Evolutionary conservation across 352 stramenopile genomes (phyloP).

Genomic region (Blastocystis hominis): DNA sequence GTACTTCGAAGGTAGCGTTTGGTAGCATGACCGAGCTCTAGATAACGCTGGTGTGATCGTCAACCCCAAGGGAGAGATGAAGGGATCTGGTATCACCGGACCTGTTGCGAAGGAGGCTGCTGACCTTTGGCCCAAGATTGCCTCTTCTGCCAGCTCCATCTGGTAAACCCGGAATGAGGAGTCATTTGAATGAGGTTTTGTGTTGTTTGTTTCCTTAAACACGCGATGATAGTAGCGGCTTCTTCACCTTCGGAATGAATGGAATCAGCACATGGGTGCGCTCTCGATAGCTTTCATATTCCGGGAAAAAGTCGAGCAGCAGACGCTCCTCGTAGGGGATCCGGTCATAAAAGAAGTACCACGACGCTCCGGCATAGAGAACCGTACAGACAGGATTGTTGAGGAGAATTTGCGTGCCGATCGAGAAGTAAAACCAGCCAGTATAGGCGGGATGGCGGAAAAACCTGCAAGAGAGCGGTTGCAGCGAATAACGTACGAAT

Average conservation of each 20-base stretch:
- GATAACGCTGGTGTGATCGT: constrained; percentile 99
- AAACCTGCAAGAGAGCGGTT: constrained; percentile 59
- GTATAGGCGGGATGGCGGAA: constrained; percentile 76
- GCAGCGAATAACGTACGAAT: background rate
- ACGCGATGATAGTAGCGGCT: background rate
- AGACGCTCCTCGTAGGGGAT: constrained; percentile 66
- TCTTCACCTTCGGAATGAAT: constrained; percentile 3
- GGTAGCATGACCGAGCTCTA: background rate
- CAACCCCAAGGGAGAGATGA: constrained; percentile 99
- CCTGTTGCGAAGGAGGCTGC: constrained; percentile 96
- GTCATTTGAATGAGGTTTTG: background rate
- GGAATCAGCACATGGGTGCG: constrained; percentile 19
- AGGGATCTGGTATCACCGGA: constrained; percentile 73
- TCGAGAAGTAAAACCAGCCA: constrained; percentile 76
- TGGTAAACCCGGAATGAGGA: constrained; percentile 75
- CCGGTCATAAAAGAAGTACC: constrained; percentile 76
- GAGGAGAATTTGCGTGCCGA: constrained; percentile 74
- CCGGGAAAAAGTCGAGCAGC: background rate
- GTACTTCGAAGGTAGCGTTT: constrained; percentile 87
- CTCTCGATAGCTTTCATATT: background rate
- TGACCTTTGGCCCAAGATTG: constrained; percentile 99
- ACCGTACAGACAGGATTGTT: constrained; percentile 71
- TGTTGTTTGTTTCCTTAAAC: background rate
- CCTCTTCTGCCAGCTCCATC: constrained; percentile 96
- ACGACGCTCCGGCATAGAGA: constrained; percentile 71